Percentiles rank a stretch among this genome's conserved stretches.
These are phyloP conservation scores for Tarenaya hassleriana DNA, from an alignment of 345 rosid genomes.

Conservation along the genomic window DNA sequence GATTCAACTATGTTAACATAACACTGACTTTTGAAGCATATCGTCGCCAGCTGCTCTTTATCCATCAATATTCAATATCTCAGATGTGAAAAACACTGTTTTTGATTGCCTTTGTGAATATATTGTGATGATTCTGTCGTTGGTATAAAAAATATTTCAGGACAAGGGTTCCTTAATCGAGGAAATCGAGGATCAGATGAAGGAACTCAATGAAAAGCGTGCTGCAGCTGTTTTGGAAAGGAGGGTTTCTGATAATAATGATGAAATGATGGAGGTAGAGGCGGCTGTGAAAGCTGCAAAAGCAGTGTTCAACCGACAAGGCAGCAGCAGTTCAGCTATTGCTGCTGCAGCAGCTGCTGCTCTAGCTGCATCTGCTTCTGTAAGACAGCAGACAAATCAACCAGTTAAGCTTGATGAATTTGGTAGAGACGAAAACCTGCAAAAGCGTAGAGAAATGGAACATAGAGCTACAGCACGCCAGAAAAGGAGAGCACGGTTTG, in stretches of 20 bases:
- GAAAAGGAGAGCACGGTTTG: constrained; percentile 60
- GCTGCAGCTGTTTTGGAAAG: constrained; percentile 68
- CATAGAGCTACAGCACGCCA: constrained; percentile 86
- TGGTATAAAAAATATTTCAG: too few species aligned
- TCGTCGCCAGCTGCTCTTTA: constrained; percentile 2
- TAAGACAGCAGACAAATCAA: constrained; percentile 51
- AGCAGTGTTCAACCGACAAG: constrained; percentile 51
- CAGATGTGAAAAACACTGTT: background rate
- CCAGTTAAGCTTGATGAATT: constrained; percentile 84
- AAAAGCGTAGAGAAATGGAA: constrained; percentile 72
- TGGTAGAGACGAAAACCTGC: constrained; percentile 84
- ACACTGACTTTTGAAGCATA: background rate
- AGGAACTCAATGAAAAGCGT: constrained; percentile 67
- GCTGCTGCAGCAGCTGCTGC: constrained; percentile 72
- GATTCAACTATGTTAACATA: background rate
- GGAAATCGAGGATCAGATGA: constrained; percentile 84
- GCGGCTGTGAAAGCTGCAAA: constrained; percentile 82
- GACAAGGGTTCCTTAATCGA: constrained; percentile 81
- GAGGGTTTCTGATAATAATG: constrained; percentile 73
- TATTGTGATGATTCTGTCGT: too few species aligned
- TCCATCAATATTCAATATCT: background rate
- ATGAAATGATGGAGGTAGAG: constrained; percentile 80
- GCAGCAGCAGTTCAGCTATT: constrained; percentile 49
- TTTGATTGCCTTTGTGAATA: background rate
- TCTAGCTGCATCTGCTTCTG: constrained; percentile 57